These are phyloP conservation scores for Sugiyamaella chiloensis DNA, from an alignment of 805 yeast species.

Conservation along the genomic window DNA sequence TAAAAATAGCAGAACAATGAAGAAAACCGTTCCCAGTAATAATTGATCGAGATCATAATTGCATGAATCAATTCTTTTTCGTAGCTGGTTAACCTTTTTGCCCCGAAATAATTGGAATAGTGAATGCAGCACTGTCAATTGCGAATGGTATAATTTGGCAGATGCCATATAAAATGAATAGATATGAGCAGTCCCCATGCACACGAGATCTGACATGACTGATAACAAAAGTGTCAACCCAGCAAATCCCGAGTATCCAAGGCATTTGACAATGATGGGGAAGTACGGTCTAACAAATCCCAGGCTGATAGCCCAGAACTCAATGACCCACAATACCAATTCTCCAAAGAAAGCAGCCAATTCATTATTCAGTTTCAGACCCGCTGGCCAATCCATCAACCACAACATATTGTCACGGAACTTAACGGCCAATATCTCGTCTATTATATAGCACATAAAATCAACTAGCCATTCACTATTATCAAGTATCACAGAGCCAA, in stretches of 20 bases:
- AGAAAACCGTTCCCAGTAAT: conserved; percentile 81
- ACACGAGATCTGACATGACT: conserved; percentile 58
- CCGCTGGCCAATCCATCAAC: conserved; percentile 90
- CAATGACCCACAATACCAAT: conserved; percentile 77
- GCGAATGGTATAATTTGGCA: conserved; percentile 76
- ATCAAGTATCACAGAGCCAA: conserved; percentile 48
- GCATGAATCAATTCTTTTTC: conserved; percentile 82
- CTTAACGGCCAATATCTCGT: conserved; percentile 43
- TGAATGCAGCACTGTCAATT: conserved; percentile 62
- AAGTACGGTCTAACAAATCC: conserved; percentile 31
- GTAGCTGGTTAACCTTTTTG: conserved; percentile 75
- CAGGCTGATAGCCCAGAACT: conserved; percentile 51
- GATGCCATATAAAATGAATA: conserved; percentile 75
- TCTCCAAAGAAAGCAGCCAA: conserved; percentile 84
- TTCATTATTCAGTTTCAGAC: conserved; percentile 85
- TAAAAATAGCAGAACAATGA: conserved; percentile 72
- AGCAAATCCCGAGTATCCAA: conserved; percentile 43
- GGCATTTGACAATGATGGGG: conserved; percentile 29
- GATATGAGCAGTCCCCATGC: conserved; percentile 65
- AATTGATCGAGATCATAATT: conserved; percentile 84
- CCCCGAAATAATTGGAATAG: conserved; percentile 86
- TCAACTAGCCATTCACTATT: conserved; percentile 32
- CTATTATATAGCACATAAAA: conserved; percentile 34
- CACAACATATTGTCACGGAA: conserved; percentile 54
- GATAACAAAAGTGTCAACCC: conserved; percentile 76